phyloP scores from a whole-genome alignment of 805 yeast species.

The Wickerhamiella sergipiensis region DNA sequence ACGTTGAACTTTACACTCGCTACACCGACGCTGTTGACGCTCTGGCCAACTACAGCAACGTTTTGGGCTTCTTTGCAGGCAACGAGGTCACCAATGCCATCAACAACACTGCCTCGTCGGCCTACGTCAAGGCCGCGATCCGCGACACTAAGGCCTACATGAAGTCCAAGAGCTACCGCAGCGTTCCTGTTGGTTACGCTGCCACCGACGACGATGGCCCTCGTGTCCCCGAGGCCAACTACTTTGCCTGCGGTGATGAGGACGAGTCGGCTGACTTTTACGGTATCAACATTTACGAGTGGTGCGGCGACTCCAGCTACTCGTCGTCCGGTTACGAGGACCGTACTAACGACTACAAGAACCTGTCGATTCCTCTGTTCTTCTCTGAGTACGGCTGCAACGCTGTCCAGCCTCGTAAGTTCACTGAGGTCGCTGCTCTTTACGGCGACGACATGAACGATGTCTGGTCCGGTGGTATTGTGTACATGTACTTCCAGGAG shows the following conservation, averaged over 20 bases:
- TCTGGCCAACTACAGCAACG: constrained; percentile 63
- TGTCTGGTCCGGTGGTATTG: constrained; percentile 91
- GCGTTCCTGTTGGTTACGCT: constrained; percentile 88
- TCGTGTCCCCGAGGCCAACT: constrained; percentile 66
- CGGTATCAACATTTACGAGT: constrained; percentile 78
- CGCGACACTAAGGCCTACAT: constrained; percentile 80
- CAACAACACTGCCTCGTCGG: constrained; percentile 77
- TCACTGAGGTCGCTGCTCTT: constrained; percentile 59
- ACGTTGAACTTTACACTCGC: constrained; percentile 52
- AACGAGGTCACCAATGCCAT: constrained; percentile 84
- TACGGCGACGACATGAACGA: constrained; percentile 63
- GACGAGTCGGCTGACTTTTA: constrained; percentile 56
- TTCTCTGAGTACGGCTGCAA: constrained; percentile 89
- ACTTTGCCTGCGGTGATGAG: constrained; percentile 67
- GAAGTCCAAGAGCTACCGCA: constrained; percentile 46
- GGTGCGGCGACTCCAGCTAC: constrained; percentile 65
- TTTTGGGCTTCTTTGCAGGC: constrained; percentile 93
- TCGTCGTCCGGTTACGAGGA: constrained; percentile 50
- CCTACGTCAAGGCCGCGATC: constrained; percentile 90
- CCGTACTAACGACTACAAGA: constrained; percentile 57
- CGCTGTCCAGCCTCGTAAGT: constrained; percentile 54
- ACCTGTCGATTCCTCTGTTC: constrained; percentile 66
- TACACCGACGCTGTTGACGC: constrained; percentile 73
- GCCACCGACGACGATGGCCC: constrained; percentile 79
- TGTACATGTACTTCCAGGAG: constrained; percentile 83